Base-by-base conservation (phyloP, 495 filamentous ascomycete genomes). In the Hamigera avellanea region DNA sequence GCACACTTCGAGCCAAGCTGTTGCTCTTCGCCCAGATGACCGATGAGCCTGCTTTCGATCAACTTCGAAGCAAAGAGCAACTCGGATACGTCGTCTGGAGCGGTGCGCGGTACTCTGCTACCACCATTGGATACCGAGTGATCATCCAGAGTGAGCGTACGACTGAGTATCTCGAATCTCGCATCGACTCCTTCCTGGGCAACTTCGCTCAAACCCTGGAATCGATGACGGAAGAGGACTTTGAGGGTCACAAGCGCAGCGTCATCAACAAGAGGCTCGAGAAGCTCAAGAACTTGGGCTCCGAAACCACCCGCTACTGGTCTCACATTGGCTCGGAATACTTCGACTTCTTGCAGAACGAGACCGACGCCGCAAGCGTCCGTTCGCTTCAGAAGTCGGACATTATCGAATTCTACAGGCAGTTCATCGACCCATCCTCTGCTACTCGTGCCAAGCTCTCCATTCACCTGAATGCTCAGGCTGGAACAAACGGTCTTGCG, bases 41-140 rank as follows among this genome's bases (percentile, higher is more conserved):
- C 1, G 81, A 93, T 32, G 91, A 99, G 66, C 86, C 87, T 13
- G 81, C 77, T 16, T 99, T 96, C 54, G 83, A 99, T 55, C 83
- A 88, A 52, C 68, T 99, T 1, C 77, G 91, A 29, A 95, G 91
- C 29, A 95, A 95, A 56, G 91, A 99, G 55, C 91, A 99, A 57
- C 80, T 99, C 7, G 91, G 91, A 10, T 99, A 99, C 49, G 80
- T 96, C 31, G 91, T 99, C 1, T 94, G 83, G 64, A 89, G 81
- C 33, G 85, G 86, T 10, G 61, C 74, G 9, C 68, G 81, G 30
- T 67, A 78, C 37, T 74, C 70, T 25, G 55, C 74, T 31, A 88
- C 80, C 0, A 84, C 80, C 3, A 80, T 85, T 37, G 83, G 83
- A 6, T 94, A 87, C 53, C 73, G 88, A 8, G 79, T 99, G 40